These are phyloP conservation scores for Magnolia sinica DNA, from an alignment of 164 flowering plant species.

Conservation along the genomic window DNA sequence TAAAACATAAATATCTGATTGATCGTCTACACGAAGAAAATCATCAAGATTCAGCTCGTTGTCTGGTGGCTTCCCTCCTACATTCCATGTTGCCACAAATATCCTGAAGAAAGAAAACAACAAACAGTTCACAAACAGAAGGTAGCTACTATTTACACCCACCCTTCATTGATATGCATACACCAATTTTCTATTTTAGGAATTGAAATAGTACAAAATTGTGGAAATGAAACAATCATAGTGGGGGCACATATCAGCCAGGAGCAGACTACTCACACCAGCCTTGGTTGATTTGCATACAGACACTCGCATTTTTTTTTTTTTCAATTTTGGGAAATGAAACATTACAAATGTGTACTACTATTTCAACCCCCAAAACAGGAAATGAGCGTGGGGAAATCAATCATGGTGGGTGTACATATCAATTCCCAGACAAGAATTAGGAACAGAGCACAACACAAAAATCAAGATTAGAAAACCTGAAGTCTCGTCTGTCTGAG, in stretches of 20 bases:
- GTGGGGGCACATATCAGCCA: neutral
- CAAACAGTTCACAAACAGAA: neutral
- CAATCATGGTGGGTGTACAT: neutral
- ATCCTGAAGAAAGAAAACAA: slow-evolving; percentile 29
- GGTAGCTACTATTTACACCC: no score
- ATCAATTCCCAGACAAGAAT: neutral
- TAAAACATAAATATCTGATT: slow-evolving; percentile 63
- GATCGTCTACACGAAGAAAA: slow-evolving; percentile 46
- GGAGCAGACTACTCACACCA: no score
- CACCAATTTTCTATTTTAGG: neutral
- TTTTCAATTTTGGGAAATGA: neutral
- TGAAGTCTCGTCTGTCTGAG: slow-evolving; percentile 23
- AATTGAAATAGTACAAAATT: neutral
- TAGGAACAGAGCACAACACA: neutral
- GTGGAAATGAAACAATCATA: neutral
- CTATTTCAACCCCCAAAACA: neutral
- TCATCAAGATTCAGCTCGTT: slow-evolving; percentile 48
- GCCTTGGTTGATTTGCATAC: no score
- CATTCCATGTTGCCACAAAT: slow-evolving; percentile 86
- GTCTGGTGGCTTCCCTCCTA: slow-evolving; percentile 69
- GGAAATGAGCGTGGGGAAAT: no score
- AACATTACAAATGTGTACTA: neutral
- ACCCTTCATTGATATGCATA: neutral
- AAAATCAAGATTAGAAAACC: slow-evolving; percentile 21
- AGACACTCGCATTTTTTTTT: neutral